Percentiles rank a stretch among this genome's conserved stretches.
phyloP scores from a whole-genome alignment of 768 basidiomycete genomes.

The Boletales sp. region DNA sequence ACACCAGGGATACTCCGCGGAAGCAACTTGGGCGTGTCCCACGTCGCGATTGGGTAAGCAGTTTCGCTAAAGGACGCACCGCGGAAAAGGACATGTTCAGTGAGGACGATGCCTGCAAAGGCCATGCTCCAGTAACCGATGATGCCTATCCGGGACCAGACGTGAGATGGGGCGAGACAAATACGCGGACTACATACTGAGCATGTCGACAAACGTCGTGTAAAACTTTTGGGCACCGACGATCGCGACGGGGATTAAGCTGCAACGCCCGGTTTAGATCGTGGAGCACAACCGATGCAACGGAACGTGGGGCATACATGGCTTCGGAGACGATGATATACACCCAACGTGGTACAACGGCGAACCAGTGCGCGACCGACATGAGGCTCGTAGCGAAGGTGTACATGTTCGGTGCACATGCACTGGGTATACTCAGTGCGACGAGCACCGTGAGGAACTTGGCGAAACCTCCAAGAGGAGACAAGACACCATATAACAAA shows the following conservation, averaged over 20 bases:
- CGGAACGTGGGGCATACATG: conserved; percentile 31
- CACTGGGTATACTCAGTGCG: conserved; percentile 51
- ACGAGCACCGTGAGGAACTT: conserved; percentile 48
- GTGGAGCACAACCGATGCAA: neutral
- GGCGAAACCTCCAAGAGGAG: conserved; percentile 41
- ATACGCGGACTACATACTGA: conserved; percentile 24
- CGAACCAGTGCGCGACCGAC: conserved; percentile 32
- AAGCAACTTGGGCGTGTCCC: conserved; percentile 34
- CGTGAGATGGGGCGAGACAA: conserved; percentile 13
- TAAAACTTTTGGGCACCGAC: conserved; percentile 46
- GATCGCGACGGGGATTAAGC: conserved; percentile 45
- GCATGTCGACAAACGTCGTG: conserved; percentile 39
- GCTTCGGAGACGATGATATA: conserved; percentile 43
- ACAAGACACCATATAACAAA: conserved; percentile 37
- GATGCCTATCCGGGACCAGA: conserved; percentile 24
- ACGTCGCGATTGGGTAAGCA: conserved; percentile 36
- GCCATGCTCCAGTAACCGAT: conserved; percentile 44
- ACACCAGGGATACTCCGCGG: conserved; percentile 42
- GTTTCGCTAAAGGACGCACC: conserved; percentile 27
- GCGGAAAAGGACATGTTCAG: conserved; percentile 46
- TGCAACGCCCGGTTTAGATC: conserved; percentile 11
- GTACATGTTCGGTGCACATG: conserved; percentile 59
- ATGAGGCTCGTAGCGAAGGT: conserved; percentile 47
- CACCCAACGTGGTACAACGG: conserved; percentile 43
- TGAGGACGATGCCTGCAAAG: conserved; percentile 37